A percentile compares a stretch with the other conserved stretches of the same genome.
Conservation (phyloP, 2,329 filamentous ascomycete species). For the Trichoderma simmonsii region DNA sequence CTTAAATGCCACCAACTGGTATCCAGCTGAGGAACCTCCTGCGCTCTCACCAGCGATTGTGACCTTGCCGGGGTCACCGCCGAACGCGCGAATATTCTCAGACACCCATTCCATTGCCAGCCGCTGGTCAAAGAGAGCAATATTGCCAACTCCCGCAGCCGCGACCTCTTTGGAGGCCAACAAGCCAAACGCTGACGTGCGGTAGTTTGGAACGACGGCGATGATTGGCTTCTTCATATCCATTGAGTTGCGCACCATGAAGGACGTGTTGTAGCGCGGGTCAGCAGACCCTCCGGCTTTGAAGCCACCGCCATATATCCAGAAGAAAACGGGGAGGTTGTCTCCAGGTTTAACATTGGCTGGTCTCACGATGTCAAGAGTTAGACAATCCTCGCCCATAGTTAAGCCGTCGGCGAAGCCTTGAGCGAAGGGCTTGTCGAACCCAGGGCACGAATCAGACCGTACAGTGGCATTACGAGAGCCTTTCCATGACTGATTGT, state of each 20-base stretch:
- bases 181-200: not conserved
- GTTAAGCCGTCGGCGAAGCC: slow-evolving; percentile 12
- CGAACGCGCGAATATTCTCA: slow-evolving; percentile 48
- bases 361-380: slow-evolving; percentile 4
- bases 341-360: not conserved
- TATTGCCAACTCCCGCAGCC: not conserved
- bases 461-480: slow-evolving; percentile 5
- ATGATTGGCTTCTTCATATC: slow-evolving; percentile 11
- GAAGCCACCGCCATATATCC: slow-evolving; percentile 19
- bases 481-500: slow-evolving; percentile 9
- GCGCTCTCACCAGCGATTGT: slow-evolving; percentile 54
- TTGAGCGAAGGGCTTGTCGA: slow-evolving; percentile 7
- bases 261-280: slow-evolving; percentile 8
- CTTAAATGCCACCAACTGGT: slow-evolving; percentile 6
- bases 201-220: slow-evolving; percentile 15
- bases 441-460: slow-evolving; percentile 9
- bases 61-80: slow-evolving; percentile 44
- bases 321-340: slow-evolving; percentile 12
- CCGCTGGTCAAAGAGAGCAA: slow-evolving; percentile 35
- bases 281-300: slow-evolving; percentile 2
- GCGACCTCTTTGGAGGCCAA: slow-evolving; percentile 14
- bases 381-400: slow-evolving; percentile 17
- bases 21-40: slow-evolving; percentile 32
- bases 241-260: slow-evolving; percentile 4
- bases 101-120: slow-evolving; percentile 49